phyloP scores from a whole-genome alignment of 1,284 basidiomycete genomes.

The Polyporus tsugae region DNA sequence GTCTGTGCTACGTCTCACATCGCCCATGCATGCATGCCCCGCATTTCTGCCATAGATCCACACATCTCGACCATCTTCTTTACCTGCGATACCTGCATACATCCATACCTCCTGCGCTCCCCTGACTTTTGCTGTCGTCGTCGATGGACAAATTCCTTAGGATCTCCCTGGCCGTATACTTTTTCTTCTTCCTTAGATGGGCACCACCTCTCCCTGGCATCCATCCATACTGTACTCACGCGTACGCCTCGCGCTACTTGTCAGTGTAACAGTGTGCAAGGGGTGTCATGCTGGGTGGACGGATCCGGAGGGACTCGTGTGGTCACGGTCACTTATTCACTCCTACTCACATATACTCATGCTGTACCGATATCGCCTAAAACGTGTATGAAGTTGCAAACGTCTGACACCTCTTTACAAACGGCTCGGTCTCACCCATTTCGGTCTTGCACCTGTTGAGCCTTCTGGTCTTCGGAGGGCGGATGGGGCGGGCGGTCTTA shows the following conservation, averaged over 20 bases:
- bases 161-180: background rate
- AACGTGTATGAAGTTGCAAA: background rate
- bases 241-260: background rate
- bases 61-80: background rate
- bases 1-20: background rate
- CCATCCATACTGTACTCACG: background rate
- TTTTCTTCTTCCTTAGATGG: slow-evolving; percentile 3
- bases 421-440: background rate
- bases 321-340: background rate
- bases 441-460: background rate
- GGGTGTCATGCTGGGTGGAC: background rate
- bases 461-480: background rate
- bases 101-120: background rate
- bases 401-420: background rate
- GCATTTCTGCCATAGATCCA: background rate
- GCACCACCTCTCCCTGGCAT: background rate
- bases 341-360: background rate
- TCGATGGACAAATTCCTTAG: background rate
- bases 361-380: background rate
- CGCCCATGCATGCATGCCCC: background rate
- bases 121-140: slow-evolving; percentile 3
- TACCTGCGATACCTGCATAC: slow-evolving; percentile 4
- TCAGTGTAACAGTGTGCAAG: background rate
- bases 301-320: background rate
- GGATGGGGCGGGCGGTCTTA: too few species aligned